These are phyloP conservation scores for Mycocentrospora acerina DNA, from an alignment of 2,329 filamentous ascomycete genomes.

Conservation along the genomic window DNA sequence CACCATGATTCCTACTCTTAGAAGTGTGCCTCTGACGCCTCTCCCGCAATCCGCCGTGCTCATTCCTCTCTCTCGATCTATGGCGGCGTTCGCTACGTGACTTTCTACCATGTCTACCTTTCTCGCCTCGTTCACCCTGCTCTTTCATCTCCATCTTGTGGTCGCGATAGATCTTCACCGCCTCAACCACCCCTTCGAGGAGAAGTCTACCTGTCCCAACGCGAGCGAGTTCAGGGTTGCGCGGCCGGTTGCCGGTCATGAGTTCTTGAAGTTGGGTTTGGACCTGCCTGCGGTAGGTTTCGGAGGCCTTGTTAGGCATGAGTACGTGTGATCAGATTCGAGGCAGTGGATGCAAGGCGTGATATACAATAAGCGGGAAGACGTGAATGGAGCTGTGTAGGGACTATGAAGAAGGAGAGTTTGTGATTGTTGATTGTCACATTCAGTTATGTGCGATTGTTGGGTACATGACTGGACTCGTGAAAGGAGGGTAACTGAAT, in stretches of 20 bases:
- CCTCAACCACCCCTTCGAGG: constrained; percentile 23
- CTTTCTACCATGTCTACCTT: background rate
- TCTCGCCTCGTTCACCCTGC: background rate
- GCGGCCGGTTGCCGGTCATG: constrained; percentile 5
- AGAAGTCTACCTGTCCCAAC: constrained; percentile 13
- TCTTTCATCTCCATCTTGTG: constrained; percentile 5
- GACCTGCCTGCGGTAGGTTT: constrained; percentile 14
- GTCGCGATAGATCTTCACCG: constrained; percentile 17
- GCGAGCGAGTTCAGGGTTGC: constrained; percentile 10
- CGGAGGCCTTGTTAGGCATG: constrained; percentile 9
- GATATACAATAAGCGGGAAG: no score
- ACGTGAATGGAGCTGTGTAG: no score
- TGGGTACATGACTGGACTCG: no score
- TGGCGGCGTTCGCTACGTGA: no score
- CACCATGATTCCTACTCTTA: background rate
- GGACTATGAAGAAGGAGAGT: no score
- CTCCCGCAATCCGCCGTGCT: background rate
- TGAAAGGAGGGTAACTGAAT: background rate
- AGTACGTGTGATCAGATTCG: no score
- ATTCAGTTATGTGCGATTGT: no score
- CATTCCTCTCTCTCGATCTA: background rate
- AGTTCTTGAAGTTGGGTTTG: constrained; percentile 17
- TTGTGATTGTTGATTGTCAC: no score
- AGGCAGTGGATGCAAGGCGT: no score
- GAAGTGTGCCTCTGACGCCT: background rate